Evolutionary conservation across 164 flowering plant species (phyloP), one percentile per base, ranked within the genome.

Genomic region (Kingdonia uniflora): DNA sequence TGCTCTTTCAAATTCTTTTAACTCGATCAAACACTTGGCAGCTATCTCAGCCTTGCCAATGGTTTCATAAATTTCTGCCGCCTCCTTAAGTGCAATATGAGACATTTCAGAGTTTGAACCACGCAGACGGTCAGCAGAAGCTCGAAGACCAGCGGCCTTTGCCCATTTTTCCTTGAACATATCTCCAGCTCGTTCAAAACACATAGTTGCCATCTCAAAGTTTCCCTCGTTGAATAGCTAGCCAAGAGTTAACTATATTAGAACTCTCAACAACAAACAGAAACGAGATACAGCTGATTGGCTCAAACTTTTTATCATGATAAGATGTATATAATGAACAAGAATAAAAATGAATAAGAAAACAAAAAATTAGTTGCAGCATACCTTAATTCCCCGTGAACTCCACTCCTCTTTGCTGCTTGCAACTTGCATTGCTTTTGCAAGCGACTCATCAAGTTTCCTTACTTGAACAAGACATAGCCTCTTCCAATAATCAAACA

Each of bases 131-230:
- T 73, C 80, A 39, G 88, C 90, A 45, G 63, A 45, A 29, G 80
- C 79, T 54, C 56, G 60, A 15, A 79, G 79, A 0, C 75, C 80
- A 50, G 76, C 59, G 19, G 94, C 96, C 59, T 68, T 78, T 0
- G 87, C 76, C 63, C 62, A 62, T 56, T 66, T 79, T 52, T 72
- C 85, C 72, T 77, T 63, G 45, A 67, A 60, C 11, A 40, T 51
- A 47, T 87, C 96, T 13, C 68, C 76, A 16, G 96, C 96, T 57
- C 73, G 74, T 65, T 84, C 85, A 50, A 84, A 87, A 69, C 96
- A 87, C 81, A 76, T 67, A 2, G 72, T 72, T 6, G 96, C 96
- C 84, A 79, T 76, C 57, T 76, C 80, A 67, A 65, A 87, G 66
- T 82, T 80, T 7, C 62, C 42, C 58, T 84, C 84, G 54, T 56